A percentile compares a stretch with the other conserved stretches of the same genome.
These are phyloP conservation scores for Pseudognaphalium luteoalbum DNA, from an alignment of 129 eudicot species.

Conservation along the genomic window DNA sequence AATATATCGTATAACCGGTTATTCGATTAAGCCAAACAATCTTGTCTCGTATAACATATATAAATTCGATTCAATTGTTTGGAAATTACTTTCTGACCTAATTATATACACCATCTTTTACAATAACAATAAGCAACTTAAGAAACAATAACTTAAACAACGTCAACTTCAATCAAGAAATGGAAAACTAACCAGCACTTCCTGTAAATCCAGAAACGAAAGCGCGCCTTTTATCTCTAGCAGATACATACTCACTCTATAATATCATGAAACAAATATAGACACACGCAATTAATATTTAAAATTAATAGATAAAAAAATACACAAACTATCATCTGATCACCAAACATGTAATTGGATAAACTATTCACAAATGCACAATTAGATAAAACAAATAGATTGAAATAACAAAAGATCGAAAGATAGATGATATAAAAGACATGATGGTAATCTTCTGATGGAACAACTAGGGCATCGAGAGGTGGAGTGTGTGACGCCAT, in stretches of 20 bases:
- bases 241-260: slow-evolving; percentile 96
- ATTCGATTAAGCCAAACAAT: too few relatives aligned
- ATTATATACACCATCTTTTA: neutral
- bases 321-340: slow-evolving; percentile 18
- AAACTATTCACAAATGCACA: neutral
- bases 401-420: neutral
- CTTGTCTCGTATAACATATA: neutral
- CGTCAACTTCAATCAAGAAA: neutral
- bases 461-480: slow-evolving; percentile 85
- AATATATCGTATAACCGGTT: too few relatives aligned
- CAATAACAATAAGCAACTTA: neutral
- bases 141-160: neutral
- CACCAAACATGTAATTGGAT: slow-evolving; percentile 5
- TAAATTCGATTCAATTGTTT: neutral
- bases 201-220: slow-evolving; percentile 98
- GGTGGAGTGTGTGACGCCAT: slow-evolving; percentile 97
- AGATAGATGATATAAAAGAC: slow-evolving; percentile 16
- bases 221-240: slow-evolving; percentile 81
- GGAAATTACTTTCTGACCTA: neutral
- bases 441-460: slow-evolving; percentile 99
- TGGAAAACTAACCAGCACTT: slow-evolving; percentile 59
- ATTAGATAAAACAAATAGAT: slow-evolving; percentile 1
- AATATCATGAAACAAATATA: slow-evolving; percentile 15
- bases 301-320: too few relatives aligned
- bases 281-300: neutral